A percentile compares a stretch with the other conserved stretches of the same genome.
phyloP scores from a whole-genome alignment of 2,329 filamentous ascomycete genomes.

The Alternaria triticimaculans region DNA sequence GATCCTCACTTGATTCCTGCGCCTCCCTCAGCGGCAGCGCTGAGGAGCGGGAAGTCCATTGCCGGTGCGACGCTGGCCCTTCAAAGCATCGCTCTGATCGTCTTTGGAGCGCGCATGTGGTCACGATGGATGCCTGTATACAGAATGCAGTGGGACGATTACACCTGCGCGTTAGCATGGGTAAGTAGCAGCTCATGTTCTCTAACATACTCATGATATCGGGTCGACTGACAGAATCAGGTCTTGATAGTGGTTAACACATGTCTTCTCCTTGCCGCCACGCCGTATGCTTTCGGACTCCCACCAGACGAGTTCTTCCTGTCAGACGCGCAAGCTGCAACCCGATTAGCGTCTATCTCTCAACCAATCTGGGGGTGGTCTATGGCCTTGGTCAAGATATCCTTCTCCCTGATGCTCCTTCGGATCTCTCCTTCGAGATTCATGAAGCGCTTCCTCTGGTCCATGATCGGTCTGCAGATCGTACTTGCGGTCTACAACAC shows the following conservation, averaged over 20 bases:
- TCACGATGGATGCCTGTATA: slow-evolving; percentile 19
- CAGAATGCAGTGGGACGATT: slow-evolving; percentile 25
- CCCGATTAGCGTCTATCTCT: slow-evolving; percentile 18
- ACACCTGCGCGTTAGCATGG: slow-evolving; percentile 19
- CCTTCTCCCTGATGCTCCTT: slow-evolving; percentile 32
- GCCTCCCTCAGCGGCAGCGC: slow-evolving; percentile 8
- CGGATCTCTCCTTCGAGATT: slow-evolving; percentile 21
- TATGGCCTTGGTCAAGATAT: slow-evolving; percentile 24
- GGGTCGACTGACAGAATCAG: slow-evolving; percentile 4
- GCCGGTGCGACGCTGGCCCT: slow-evolving; percentile 17
- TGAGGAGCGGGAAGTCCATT: slow-evolving; percentile 8
- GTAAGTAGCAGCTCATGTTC: slow-evolving; percentile 11
- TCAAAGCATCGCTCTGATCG: slow-evolving; percentile 15
- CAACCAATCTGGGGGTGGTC: slow-evolving; percentile 26
- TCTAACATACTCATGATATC: background rate
- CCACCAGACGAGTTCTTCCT: slow-evolving; percentile 12
- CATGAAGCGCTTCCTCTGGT: slow-evolving; percentile 27
- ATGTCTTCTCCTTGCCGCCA: slow-evolving; percentile 17
- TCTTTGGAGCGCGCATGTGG: slow-evolving; percentile 25
- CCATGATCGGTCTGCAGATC: slow-evolving; percentile 29
- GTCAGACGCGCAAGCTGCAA: slow-evolving; percentile 12
- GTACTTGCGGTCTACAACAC: slow-evolving; percentile 22
- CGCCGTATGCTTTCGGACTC: slow-evolving; percentile 17
- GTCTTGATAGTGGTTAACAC: slow-evolving; percentile 20
- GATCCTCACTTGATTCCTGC: slow-evolving; percentile 8